Evolutionary conservation across 116 monocot species (phyloP), one percentile per base, ranked within the genome.

Genomic region (Dioscorea cayenensis): DNA sequence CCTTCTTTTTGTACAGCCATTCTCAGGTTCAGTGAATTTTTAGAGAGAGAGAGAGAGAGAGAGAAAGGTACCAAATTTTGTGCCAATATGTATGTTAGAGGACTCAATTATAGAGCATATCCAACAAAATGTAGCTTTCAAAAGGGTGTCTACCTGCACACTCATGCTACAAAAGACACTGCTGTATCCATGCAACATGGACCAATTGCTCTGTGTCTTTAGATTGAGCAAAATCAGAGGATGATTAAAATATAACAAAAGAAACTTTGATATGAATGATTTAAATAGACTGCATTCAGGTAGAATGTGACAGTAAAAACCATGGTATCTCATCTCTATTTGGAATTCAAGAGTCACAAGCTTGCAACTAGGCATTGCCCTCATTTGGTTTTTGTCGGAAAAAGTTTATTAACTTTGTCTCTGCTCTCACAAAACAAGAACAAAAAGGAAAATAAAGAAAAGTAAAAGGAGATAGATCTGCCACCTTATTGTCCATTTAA

Each of bases 391-490:
- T n/a, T 18, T 16, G n/a, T 55, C 14, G 55, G 14, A 43, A 43
- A 43, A 43, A 43, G 43, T 43, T 43, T 43, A 43, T 43, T 0
- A 43, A 12, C 43, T 43, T 43, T 43, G 43, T 55, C 55, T 55
- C 55, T 55, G n/a, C n/a, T 55, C 35, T 65, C 32, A 35, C 32
- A 65, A 32, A 65, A 65, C 65, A 65, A 35, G 65, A 65, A 25
- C 12, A 35, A 6, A 65, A 25, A 35, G 14, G 28, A 25, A 21
- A 62, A 62, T 18, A 60, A 62, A 62, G 20, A 62, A 62, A 27
- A 62, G 62, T 2, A 63, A 65, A 65, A 65, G 65, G 35, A 16
- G 32, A 27, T 23, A 35, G 35, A 65, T 65, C 65, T 65, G 28
- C 28, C 28, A 65, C 32, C 35, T 27, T 63, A 7, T 65, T 28